Evolutionary conservation across 257 asterid genomes (phyloP).

Genomic region (Prunella vulgaris): DNA sequence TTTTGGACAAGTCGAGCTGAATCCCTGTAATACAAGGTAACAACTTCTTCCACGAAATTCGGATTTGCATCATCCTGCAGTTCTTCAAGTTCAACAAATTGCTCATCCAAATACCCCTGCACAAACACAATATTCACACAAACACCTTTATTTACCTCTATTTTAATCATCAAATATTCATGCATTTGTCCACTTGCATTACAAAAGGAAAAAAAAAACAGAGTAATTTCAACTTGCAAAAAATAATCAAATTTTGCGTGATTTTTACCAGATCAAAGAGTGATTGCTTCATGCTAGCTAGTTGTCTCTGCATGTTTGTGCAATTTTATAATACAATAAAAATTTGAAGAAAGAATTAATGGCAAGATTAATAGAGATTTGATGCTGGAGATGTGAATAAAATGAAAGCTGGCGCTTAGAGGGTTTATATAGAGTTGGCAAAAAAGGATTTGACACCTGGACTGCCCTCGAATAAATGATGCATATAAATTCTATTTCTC

Average conservation of each 20-base stretch:
- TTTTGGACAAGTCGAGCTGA: constrained; percentile 48
- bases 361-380: not conserved
- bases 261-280: constrained; percentile 61
- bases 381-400: constrained; percentile 26
- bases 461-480: not conserved
- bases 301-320: constrained; percentile 40
- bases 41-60: constrained; percentile 75
- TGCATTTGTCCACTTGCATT: not conserved
- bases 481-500: not conserved
- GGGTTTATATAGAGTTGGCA: constrained; percentile 34
- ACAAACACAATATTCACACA: not conserved
- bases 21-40: constrained; percentile 58
- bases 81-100: constrained; percentile 63
- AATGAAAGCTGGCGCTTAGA: constrained; percentile 18
- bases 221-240: constrained; percentile 9
- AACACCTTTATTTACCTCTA: too few relatives aligned
- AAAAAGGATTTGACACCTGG: constrained; percentile 4
- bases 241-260: not conserved
- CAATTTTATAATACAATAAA: not conserved
- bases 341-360: not conserved
- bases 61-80: constrained; percentile 76
- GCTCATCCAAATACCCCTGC: constrained; percentile 78
- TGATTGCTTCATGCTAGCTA: constrained; percentile 52
- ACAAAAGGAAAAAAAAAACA: not conserved
- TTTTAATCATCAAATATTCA: not conserved